These are phyloP conservation scores for Moniliophthora roreri DNA, from an alignment of 1,284 basidiomycete genomes.

Conservation along the genomic window DNA sequence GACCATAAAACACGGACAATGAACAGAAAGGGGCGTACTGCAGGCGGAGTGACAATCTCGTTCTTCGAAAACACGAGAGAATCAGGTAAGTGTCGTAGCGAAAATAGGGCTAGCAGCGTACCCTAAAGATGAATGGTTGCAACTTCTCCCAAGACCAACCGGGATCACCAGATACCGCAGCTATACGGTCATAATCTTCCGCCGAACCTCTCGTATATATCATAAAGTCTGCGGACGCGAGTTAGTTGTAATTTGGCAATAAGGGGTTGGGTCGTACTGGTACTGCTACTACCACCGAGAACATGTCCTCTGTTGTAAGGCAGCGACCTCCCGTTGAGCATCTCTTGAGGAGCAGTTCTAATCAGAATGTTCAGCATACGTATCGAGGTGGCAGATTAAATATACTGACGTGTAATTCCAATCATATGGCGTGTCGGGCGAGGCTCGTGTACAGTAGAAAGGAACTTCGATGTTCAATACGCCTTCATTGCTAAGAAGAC, in stretches of 20 bases:
- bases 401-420: slow-evolving; percentile 3
- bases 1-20: neutral
- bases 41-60: neutral
- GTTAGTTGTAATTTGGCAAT: neutral
- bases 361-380: neutral
- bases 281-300: slow-evolving; percentile 36
- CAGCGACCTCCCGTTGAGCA: slow-evolving; percentile 27
- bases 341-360: slow-evolving; percentile 33
- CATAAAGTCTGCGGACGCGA: slow-evolving; percentile 20
- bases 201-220: slow-evolving; percentile 28
- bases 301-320: slow-evolving; percentile 33
- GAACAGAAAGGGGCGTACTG: neutral
- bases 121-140: slow-evolving; percentile 25
- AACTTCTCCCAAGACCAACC: slow-evolving; percentile 29
- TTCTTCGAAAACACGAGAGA: neutral
- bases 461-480: neutral
- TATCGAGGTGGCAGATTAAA: neutral
- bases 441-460: neutral
- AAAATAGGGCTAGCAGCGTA: slow-evolving; percentile 3
- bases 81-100: too few relatives aligned
- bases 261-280: slow-evolving; percentile 30
- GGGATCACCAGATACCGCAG: slow-evolving; percentile 23
- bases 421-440: neutral
- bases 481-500: neutral
- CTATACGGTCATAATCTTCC: slow-evolving; percentile 27